Evolutionary conservation across 2,329 filamentous ascomycete genomes (phyloP), one percentile per base, ranked within the genome.

Genomic region (Eurotiales sp.): DNA sequence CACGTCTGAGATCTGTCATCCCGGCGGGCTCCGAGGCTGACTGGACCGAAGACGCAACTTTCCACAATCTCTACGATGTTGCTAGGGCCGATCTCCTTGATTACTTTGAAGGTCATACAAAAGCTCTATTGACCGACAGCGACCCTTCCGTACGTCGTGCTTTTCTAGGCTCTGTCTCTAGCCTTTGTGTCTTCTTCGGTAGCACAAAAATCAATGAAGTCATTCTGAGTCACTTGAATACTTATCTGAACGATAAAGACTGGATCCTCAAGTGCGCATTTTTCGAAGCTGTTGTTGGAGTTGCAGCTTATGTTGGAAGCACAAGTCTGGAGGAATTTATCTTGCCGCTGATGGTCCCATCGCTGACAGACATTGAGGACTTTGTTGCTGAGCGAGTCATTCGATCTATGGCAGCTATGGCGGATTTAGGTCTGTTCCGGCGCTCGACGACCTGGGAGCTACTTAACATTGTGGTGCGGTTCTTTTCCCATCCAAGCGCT

Each of bases 251-350:
- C 59, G 93, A 97, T 61, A 84, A 87, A 37, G 91, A 99, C 66
- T 99, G 93, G 93, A 90, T 90, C 67, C 74, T 99, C 27, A 96
- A 96, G 68, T 96, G 90, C 61, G 90, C 92, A 2, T 97, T 97
- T 65, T 96, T 99, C 62, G 91, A 96, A 63, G 89, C 90, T 0
- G 90, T 97, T 22, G 89, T 97, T 14, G 92, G 91, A 3, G 91
- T 99, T 57, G 89, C 91, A 3, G 83, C 88, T 1, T 96, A 96
- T 59, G 82, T 97, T 29, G 93, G 93, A 23, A 90, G 88, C 54
- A 88, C 85, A 29, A 95, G 86, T 59, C 73, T 99, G 27, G 93
- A 99, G 68, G 90, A 95, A 59, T 99, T 96, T 61, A 95, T 97
- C 57, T 73, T 99, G 22, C 93, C 95, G 0, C 77, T 99, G 12